Conservation (phyloP, 768 basidiomycete genomes). For the Russula dissimulans region DNA sequence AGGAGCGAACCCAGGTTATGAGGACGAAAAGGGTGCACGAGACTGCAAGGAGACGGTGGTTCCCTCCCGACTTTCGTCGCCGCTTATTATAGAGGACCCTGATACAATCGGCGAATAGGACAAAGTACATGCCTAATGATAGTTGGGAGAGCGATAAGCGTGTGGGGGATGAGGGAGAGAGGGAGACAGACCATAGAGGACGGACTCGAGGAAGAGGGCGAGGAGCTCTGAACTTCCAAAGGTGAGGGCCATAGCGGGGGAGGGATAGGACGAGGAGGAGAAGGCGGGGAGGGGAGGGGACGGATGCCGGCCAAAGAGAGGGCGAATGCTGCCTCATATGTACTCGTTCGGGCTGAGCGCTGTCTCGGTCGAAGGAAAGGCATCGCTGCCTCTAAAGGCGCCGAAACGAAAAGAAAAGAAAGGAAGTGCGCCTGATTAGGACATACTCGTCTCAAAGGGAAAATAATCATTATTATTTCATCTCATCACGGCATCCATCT, state of each 20-base stretch:
- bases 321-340: constrained; percentile 10
- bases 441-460: neutral
- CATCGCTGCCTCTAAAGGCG: neutral
- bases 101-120: constrained; percentile 7
- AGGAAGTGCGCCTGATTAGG: neutral
- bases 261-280: neutral
- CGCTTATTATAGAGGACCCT: constrained; percentile 13
- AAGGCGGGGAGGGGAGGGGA: neutral
- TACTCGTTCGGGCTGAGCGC: constrained; percentile 1
- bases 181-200: constrained; percentile 5
- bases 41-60: constrained; percentile 7
- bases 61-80: constrained; percentile 1
- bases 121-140: constrained; percentile 6
- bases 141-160: neutral
- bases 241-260: neutral
- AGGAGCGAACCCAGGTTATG: constrained; percentile 12
- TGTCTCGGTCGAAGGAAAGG: neutral
- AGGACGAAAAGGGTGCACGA: constrained; percentile 6
- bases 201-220: constrained; percentile 10
- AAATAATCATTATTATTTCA: neutral
- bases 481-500: neutral
- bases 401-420: neutral
- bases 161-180: neutral
- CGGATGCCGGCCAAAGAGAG: constrained; percentile 6
- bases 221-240: constrained; percentile 13